phyloP scores from a whole-genome alignment of 345 rosid species.

The Psidium guajava region DNA sequence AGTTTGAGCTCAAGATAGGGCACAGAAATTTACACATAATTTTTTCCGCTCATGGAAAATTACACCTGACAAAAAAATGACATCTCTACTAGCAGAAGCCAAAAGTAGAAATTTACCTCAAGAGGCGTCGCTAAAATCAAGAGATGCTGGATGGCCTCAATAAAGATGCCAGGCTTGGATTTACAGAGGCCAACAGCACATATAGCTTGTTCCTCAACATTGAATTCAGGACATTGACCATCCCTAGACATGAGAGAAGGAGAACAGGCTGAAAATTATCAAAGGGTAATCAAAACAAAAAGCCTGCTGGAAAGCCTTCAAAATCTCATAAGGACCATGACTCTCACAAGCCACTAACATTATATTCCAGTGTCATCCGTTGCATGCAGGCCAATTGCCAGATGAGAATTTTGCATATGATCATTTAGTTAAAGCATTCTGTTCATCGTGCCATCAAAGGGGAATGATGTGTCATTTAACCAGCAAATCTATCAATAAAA shows the following conservation, averaged over 20 bases:
- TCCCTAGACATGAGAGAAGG: constrained; percentile 42
- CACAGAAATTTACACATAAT: neutral
- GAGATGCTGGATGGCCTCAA: constrained; percentile 90
- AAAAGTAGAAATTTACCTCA: constrained; percentile 39
- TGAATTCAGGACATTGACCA: constrained; percentile 93
- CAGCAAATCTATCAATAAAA: neutral
- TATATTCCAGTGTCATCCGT: neutral
- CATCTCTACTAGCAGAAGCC: neutral
- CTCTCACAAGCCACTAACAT: neutral
- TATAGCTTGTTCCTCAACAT: constrained; percentile 81
- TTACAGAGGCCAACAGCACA: constrained; percentile 91
- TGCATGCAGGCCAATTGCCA: neutral
- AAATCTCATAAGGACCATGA: neutral
- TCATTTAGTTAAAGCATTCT: neutral
- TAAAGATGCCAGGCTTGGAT: constrained; percentile 75
- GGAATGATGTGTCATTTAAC: neutral
- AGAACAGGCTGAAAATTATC: neutral
- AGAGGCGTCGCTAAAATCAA: constrained; percentile 85
- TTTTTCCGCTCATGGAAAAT: neutral
- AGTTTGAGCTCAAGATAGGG: neutral
- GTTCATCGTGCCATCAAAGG: neutral
- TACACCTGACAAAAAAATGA: neutral
- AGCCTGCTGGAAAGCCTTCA: neutral
- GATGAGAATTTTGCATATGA: neutral
- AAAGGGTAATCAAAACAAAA: neutral